A percentile compares a stretch with the other conserved stretches of the same genome.
phyloP scores from a whole-genome alignment of 768 basidiomycete species.

The Pleurotus citrinopileatus region DNA sequence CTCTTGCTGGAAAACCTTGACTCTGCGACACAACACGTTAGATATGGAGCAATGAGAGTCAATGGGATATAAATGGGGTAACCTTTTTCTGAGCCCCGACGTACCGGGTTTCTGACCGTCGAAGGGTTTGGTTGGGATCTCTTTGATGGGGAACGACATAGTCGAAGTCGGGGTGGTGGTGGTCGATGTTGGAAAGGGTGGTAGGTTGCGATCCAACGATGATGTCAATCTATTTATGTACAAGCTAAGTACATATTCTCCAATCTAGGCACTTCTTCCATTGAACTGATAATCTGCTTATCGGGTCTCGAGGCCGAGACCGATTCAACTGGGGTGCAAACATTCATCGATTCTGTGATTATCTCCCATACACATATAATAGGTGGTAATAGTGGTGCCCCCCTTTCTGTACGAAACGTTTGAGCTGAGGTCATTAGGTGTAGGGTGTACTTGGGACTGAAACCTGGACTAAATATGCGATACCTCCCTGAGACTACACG shows the following conservation, averaged over 20 bases:
- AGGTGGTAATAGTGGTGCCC: not conserved
- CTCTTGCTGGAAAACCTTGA: constrained; percentile 98
- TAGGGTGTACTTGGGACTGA: too few relatives aligned
- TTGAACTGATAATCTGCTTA: constrained; percentile 4
- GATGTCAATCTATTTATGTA: constrained; percentile 5
- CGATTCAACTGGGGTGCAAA: not conserved
- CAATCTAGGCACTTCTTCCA: constrained; percentile 4
- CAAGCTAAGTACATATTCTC: not conserved
- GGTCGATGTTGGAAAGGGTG: not conserved
- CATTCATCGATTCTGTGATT: constrained; percentile 1
- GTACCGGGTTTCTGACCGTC: constrained; percentile 98
- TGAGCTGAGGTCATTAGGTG: not conserved
- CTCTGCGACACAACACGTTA: constrained; percentile 46
- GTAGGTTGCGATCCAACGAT: constrained; percentile 3
- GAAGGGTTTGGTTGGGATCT: constrained; percentile 80
- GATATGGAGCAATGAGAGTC: constrained; percentile 17
- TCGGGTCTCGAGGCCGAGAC: constrained; percentile 1
- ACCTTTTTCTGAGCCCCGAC: constrained; percentile 96
- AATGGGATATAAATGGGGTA: constrained; percentile 18
- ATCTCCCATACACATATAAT: not conserved
- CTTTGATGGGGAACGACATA: constrained; percentile 55
- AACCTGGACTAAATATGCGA: too few relatives aligned
- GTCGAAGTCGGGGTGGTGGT: constrained; percentile 5
- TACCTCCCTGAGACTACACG: too few relatives aligned
- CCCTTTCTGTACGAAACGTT: not conserved